These are phyloP conservation scores for Elaeagnus macrophylla DNA, from an alignment of 306 rosid genomes.

Conservation along the genomic window DNA sequence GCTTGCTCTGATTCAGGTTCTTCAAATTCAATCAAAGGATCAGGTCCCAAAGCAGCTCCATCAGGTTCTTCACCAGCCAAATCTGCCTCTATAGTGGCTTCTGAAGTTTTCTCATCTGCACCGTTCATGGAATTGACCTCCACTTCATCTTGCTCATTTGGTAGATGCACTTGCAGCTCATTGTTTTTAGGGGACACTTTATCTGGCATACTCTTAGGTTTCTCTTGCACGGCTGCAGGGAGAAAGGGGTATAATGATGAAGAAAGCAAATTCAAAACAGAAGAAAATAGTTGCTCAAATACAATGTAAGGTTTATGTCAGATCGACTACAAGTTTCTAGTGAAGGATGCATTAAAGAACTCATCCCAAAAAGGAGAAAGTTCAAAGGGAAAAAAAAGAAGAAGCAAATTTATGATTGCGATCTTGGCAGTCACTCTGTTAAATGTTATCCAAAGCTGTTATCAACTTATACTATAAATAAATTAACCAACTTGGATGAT, in stretches of 20 bases:
- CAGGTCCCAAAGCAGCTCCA: constrained; percentile 32
- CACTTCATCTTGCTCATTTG: constrained; percentile 29
- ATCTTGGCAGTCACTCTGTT: too few relatives aligned
- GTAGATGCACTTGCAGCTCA: constrained; percentile 18
- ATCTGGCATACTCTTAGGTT: constrained; percentile 22
- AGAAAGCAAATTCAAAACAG: constrained; percentile 7
- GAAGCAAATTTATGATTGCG: too few relatives aligned
- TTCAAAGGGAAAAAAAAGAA: too few relatives aligned
- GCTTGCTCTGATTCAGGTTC: constrained; percentile 32
- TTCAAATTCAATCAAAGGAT: constrained; percentile 25
- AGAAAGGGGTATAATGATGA: constrained; percentile 6
- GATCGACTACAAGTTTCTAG: not conserved
- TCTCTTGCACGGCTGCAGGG: constrained; percentile 39
- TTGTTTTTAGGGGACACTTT: constrained; percentile 14
- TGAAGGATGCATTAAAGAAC: not conserved
- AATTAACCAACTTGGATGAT: constrained; percentile 2
- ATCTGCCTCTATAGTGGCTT: constrained; percentile 42
- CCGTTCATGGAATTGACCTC: constrained; percentile 32
- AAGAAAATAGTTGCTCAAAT: constrained; percentile 9
- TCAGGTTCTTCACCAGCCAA: constrained; percentile 31
- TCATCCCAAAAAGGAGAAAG: constrained; percentile 1
- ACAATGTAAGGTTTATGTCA: constrained; percentile 5
- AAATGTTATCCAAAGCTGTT: too few relatives aligned
- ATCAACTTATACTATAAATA: not conserved
- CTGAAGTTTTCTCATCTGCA: constrained; percentile 26